Conservation (phyloP, 2,329 filamentous ascomycete genomes). For the Coleophoma crateriformis region DNA sequence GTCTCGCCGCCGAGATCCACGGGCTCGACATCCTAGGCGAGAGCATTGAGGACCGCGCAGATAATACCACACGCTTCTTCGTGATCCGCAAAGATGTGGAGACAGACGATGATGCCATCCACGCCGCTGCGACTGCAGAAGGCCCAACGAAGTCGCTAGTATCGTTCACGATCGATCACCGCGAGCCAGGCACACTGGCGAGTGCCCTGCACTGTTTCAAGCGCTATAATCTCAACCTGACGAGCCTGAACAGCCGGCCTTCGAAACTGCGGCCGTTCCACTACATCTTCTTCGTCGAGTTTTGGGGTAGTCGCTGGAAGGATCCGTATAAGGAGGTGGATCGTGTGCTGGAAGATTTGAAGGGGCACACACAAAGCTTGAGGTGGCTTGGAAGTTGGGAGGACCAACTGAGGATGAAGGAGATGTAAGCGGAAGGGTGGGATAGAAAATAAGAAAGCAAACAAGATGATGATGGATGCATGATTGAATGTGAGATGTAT, state of each 20-base stretch:
- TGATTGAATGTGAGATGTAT: no score
- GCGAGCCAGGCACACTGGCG: constrained; percentile 74
- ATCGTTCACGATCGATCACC: constrained; percentile 77
- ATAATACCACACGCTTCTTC: constrained; percentile 78
- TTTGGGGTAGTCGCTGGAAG: constrained; percentile 55
- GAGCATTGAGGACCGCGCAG: constrained; percentile 66
- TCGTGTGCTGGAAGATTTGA: constrained; percentile 53
- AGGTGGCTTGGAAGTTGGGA: constrained; percentile 69
- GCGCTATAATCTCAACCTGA: constrained; percentile 69
- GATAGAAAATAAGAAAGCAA: neutral
- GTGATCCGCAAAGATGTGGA: constrained; percentile 41
- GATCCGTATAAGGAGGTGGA: constrained; percentile 54
- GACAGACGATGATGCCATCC: constrained; percentile 1
- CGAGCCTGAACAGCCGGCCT: constrained; percentile 83
- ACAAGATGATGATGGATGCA: no score
- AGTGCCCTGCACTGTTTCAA: constrained; percentile 77
- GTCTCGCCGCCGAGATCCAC: constrained; percentile 64
- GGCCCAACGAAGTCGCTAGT: constrained; percentile 63
- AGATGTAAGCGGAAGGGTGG: neutral
- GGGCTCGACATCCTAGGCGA: constrained; percentile 63
- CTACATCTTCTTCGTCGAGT: constrained; percentile 94
- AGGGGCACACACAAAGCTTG: constrained; percentile 51
- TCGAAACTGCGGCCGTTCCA: constrained; percentile 73
- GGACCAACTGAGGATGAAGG: constrained; percentile 9
- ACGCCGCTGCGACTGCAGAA: constrained; percentile 5